Evolutionary conservation across 1,284 basidiomycete species (phyloP), one percentile per base, ranked within the genome.

Genomic region (Moesziomyces sp.): DNA sequence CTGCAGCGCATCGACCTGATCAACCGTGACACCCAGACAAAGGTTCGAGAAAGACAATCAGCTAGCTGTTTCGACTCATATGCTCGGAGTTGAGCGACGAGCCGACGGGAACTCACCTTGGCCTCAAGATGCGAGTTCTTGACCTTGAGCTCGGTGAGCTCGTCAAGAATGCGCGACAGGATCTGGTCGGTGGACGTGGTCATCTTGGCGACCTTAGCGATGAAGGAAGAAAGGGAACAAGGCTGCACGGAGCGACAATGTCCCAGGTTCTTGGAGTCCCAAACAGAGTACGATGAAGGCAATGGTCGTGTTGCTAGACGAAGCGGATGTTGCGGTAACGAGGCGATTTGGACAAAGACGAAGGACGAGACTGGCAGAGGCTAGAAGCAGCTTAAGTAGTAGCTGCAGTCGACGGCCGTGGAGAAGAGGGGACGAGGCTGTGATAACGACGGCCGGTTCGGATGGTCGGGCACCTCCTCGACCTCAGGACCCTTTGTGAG

Each of bases 121-220:
- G 74, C 66, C 52, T 81, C 80, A 21, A 81, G 69, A 28, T 76
- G 74, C 23, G 71, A 70, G 53, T 81, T 81, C 44, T 65, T 65
- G 52, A 73, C 48, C 47, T 71, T 79, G 62, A 81, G 76, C 56
- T 78, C 78, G 14, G 66, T 73, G 42, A 81, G 65, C 65, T 81
- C 79, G 24, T 65, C 68, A 16, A 80, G 58, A 26, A 81, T 81
- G 35, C 66, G 60, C 3, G 64, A 62, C 11, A 81, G 66, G 26
- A 77, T 69, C 4, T 66, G 56, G 9, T 63, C 64, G 35, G 74
- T 68, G 10, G 70, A 67, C 35, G 70, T 58, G 10, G 57, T 68
- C 59, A 62, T 67, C 47, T 57, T 8, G 11, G 18, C 38, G 19
- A 50, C 38, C 30, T 57, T 8, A 7, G 18, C 38, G 19, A 50